Conservation (phyloP, 352 stramenopile species). For the Elongisporangium prolatum region DNA sequence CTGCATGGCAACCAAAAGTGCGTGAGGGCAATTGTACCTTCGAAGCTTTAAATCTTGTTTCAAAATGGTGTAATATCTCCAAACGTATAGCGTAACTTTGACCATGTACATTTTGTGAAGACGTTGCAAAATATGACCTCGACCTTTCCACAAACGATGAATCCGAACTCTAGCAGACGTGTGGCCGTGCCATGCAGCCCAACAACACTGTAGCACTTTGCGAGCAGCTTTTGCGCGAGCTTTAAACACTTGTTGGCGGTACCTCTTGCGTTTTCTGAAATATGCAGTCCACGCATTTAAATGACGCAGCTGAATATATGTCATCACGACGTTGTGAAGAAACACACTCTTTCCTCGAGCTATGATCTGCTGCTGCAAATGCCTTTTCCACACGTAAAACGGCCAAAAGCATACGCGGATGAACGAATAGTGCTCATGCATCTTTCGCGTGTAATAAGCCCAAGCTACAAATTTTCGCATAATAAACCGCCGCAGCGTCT, state of each 20-base stretch:
- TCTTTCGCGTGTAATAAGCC: conserved; percentile 45
- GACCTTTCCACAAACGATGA: conserved; percentile 35
- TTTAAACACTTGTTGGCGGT: conserved; percentile 20
- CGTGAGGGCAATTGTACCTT: conserved; percentile 8
- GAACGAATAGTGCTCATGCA: conserved; percentile 47
- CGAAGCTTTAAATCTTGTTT: conserved; percentile 40
- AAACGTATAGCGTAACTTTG: conserved; percentile 40
- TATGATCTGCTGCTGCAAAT: conserved; percentile 64
- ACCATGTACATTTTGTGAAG: conserved; percentile 63
- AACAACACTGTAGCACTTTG: conserved; percentile 18
- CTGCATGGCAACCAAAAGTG: background rate
- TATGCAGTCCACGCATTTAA: conserved; percentile 42
- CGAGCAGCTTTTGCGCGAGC: conserved; percentile 18
- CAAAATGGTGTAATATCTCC: conserved; percentile 60
- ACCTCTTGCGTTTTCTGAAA: conserved; percentile 24
- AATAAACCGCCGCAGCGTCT: conserved; percentile 27
- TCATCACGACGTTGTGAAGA: conserved; percentile 42
- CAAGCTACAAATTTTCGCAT: conserved; percentile 64
- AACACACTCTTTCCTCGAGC: conserved; percentile 55
- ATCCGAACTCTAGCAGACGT: conserved; percentile 11
- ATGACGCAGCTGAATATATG: conserved; percentile 53
- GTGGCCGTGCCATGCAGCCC: conserved; percentile 28
- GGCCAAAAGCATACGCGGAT: conserved; percentile 70
- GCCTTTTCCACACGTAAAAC: conserved; percentile 78
- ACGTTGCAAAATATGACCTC: conserved; percentile 48